phyloP scores from a whole-genome alignment of 2,329 filamentous ascomycete species.

The Aspergillus sp. region DNA sequence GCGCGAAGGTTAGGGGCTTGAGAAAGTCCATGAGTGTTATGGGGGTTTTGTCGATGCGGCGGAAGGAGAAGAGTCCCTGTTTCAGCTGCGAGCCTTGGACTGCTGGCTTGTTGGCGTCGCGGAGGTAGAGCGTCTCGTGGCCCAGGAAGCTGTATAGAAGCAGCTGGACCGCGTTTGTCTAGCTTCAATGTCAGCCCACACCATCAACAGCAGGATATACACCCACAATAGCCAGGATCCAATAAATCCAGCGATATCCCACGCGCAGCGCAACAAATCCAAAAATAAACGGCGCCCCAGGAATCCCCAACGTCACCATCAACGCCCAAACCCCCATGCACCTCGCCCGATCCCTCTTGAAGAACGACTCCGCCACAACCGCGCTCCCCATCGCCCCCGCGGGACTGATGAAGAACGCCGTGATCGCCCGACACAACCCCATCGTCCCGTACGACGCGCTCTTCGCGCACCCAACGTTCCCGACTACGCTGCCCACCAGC shows the following conservation, averaged over 20 bases:
- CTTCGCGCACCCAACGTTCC: slow-evolving; percentile 47
- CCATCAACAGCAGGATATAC: too few species aligned
- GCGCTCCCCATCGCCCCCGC: slow-evolving; percentile 47
- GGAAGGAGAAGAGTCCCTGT: slow-evolving; percentile 38
- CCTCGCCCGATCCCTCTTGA: slow-evolving; percentile 44
- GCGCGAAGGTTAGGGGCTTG: slow-evolving; percentile 40
- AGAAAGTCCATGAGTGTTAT: slow-evolving; percentile 43
- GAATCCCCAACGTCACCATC: slow-evolving; percentile 43
- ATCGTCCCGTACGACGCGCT: slow-evolving; percentile 42
- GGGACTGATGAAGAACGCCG: slow-evolving; percentile 48
- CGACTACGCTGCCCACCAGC: background rate
- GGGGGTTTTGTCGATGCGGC: slow-evolving; percentile 45
- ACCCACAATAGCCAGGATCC: slow-evolving; percentile 46
- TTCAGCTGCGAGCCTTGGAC: slow-evolving; percentile 24
- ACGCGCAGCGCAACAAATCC: slow-evolving; percentile 42
- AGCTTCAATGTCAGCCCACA: too few species aligned
- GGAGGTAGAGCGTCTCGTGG: slow-evolving; percentile 45
- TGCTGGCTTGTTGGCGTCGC: background rate
- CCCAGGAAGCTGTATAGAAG: slow-evolving; percentile 49
- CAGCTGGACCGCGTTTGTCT: slow-evolving; percentile 49
- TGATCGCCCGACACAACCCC: slow-evolving; percentile 43
- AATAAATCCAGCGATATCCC: slow-evolving; percentile 52
- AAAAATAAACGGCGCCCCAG: slow-evolving; percentile 30
- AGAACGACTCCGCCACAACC: slow-evolving; percentile 50
- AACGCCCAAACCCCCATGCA: slow-evolving; percentile 52